Evolutionary conservation across 495 filamentous ascomycete genomes (phyloP).

Genomic region (Xanthoparmelia taractica): DNA sequence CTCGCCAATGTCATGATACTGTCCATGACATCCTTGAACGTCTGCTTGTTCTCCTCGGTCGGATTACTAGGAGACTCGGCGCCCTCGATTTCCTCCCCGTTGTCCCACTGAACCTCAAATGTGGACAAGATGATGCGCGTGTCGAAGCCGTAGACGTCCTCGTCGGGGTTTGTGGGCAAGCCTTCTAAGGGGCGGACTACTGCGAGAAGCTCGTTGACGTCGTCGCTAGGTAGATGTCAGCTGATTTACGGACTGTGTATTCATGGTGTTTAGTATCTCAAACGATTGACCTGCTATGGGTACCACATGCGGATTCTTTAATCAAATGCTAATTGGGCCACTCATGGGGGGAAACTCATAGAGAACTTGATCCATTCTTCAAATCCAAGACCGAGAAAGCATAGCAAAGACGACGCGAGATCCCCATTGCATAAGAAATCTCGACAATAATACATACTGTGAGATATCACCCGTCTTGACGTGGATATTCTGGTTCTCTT

Average conservation of each 20-base stretch:
- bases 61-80: conserved; percentile 5
- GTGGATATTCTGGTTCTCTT: conserved; percentile 13
- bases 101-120: conserved; percentile 22
- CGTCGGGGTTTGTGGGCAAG: conserved; percentile 12
- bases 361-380: background rate
- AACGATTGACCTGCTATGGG: background rate
- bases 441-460: background rate
- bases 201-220: conserved; percentile 16
- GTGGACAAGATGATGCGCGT: conserved; percentile 13
- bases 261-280: background rate
- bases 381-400: background rate
- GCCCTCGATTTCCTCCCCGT: conserved; percentile 20
- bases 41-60: conserved; percentile 21
- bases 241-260: background rate
- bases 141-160: conserved; percentile 20
- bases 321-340: background rate
- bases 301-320: background rate
- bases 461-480: conserved; percentile 16
- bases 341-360: background rate
- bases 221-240: conserved; percentile 9
- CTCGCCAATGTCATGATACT: conserved; percentile 17
- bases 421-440: background rate
- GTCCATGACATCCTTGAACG: conserved; percentile 21
- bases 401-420: background rate
- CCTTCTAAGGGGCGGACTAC: conserved; percentile 10